These are phyloP conservation scores for Diaporthe aspalathi DNA, from an alignment of 2,329 filamentous ascomycete species.

Conservation along the genomic window DNA sequence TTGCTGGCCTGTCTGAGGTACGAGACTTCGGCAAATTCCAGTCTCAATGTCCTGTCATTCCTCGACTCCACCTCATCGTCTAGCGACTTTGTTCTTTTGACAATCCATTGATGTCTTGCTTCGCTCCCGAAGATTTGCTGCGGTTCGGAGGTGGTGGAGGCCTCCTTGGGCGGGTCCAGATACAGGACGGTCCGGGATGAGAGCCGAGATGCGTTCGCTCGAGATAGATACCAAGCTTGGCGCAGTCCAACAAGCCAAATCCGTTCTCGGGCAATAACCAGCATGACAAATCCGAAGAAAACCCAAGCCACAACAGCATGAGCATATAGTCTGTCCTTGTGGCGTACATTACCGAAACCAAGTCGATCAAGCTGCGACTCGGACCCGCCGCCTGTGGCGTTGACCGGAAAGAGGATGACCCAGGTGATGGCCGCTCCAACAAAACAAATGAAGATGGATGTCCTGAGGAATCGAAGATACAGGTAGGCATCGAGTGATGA, in stretches of 20 bases:
- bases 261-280: conserved; percentile 87
- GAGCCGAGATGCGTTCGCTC: conserved; percentile 83
- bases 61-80: conserved; percentile 82
- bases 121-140: conserved; percentile 81
- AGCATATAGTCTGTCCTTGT: conserved; percentile 78
- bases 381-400: conserved; percentile 80
- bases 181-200: conserved; percentile 95
- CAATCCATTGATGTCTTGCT: conserved; percentile 87
- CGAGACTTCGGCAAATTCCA: conserved; percentile 41
- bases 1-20: conserved; percentile 74
- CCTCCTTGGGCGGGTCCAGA: conserved; percentile 82
- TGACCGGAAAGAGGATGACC: conserved; percentile 86
- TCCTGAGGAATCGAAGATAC: conserved; percentile 87
- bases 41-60: conserved; percentile 59
- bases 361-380: conserved; percentile 75
- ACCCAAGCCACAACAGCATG: conserved; percentile 84
- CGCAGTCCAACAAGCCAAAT: conserved; percentile 95
- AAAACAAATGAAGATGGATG: conserved; percentile 79
- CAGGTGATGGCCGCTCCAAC: conserved; percentile 85
- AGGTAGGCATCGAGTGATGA: conserved; percentile 94
- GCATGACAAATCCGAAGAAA: conserved; percentile 90
- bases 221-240: conserved; percentile 92
- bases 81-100: conserved; percentile 78
- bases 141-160: conserved; percentile 79
- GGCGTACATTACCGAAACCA: conserved; percentile 62